Percentiles rank a stretch among this genome's conserved stretches.
These are phyloP conservation scores for Neocatenulostroma microsporum DNA, from an alignment of 2,329 filamentous ascomycete species.

Conservation along the genomic window DNA sequence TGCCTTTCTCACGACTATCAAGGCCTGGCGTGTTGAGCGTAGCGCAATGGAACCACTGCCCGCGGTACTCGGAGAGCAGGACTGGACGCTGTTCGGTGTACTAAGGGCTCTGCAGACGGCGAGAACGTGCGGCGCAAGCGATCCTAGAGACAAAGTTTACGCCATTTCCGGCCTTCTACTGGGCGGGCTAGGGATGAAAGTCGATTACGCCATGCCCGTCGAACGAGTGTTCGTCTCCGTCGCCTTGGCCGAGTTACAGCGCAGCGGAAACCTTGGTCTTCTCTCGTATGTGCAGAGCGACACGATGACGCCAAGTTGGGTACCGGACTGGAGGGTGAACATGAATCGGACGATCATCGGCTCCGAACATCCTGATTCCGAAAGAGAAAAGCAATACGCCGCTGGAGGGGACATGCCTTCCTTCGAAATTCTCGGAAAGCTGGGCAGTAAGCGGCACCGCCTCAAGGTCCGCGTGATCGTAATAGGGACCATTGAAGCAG, in stretches of 20 bases:
- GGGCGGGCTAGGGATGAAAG: background rate
- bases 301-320: constrained; percentile 1
- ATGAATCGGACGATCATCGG: background rate
- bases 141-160: background rate
- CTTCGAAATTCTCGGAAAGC: background rate
- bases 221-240: background rate
- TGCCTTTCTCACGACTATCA: background rate
- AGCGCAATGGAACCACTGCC: background rate
- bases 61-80: background rate
- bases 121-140: background rate
- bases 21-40: background rate
- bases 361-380: too few relatives aligned
- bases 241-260: background rate
- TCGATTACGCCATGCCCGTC: background rate
- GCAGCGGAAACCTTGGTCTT: background rate
- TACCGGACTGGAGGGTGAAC: constrained; percentile 1
- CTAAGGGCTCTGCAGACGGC: background rate
- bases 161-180: background rate
- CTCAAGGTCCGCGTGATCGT: background rate
- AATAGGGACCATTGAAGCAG: background rate
- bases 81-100: background rate
- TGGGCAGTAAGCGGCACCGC: background rate
- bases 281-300: constrained; percentile 1
- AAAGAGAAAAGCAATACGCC: too few relatives aligned
- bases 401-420: too few relatives aligned